These are phyloP conservation scores for Aspergillus felis DNA, from an alignment of 2,329 filamentous ascomycete genomes.

Conservation along the genomic window DNA sequence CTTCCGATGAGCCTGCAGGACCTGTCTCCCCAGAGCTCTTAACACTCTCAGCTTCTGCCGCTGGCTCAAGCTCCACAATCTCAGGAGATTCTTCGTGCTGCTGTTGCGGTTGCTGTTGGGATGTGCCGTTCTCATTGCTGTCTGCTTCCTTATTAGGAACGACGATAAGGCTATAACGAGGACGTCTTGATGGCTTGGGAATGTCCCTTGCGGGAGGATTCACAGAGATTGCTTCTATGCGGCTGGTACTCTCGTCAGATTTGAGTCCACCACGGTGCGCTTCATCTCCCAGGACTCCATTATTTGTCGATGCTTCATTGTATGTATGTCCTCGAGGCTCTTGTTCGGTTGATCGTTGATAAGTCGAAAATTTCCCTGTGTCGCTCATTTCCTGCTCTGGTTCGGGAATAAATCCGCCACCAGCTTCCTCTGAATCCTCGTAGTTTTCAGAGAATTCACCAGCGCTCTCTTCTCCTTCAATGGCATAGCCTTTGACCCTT, in stretches of 20 bases:
- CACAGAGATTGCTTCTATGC: not conserved
- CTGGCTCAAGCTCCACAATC: not conserved
- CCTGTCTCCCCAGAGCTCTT: not conserved
- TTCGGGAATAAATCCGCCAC: slow-evolving; percentile 40
- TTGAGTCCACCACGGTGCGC: slow-evolving; percentile 19
- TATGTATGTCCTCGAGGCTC: not conserved
- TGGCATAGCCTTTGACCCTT: slow-evolving; percentile 60
- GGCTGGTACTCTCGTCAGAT: slow-evolving; percentile 7
- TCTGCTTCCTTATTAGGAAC: slow-evolving; percentile 17
- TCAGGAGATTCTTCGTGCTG: not conserved
- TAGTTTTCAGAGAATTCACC: slow-evolving; percentile 27
- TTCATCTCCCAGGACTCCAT: not conserved
- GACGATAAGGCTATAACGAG: slow-evolving; percentile 30
- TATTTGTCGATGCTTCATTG: not conserved
- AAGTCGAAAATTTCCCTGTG: not conserved
- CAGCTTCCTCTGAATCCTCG: slow-evolving; percentile 20
- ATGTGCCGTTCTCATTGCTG: not conserved
- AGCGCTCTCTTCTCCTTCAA: slow-evolving; percentile 34
- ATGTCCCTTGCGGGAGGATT: not conserved
- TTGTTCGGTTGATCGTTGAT: too few species aligned
- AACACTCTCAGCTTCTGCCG: not conserved
- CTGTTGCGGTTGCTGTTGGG: not conserved
- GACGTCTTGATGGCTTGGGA: slow-evolving; percentile 1
- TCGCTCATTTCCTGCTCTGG: slow-evolving; percentile 14
- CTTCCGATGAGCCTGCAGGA: slow-evolving; percentile 17